Evolutionary conservation across 78 protist genomes (phyloP).

Genomic region (Anaeramoeba ignava): DNA sequence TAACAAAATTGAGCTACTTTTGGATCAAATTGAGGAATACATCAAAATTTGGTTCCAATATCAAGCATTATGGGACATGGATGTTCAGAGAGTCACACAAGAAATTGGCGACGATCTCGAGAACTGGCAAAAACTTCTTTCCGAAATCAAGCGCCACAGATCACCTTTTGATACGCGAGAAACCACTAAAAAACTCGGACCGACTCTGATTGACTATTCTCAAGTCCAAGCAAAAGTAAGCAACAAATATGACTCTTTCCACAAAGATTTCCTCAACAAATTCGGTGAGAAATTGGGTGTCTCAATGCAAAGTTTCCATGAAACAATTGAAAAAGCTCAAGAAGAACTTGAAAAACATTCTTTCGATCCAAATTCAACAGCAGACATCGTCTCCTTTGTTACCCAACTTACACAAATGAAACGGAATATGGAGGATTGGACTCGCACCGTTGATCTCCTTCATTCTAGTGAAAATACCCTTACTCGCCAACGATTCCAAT

Average conservation of each 20-base stretch:
- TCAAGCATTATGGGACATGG: conserved; percentile 88
- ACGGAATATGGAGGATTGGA: conserved; percentile 30
- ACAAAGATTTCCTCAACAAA: conserved; percentile 46
- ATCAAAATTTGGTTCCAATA: conserved; percentile 70
- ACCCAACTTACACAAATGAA: conserved; percentile 34
- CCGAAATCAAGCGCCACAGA: conserved; percentile 44
- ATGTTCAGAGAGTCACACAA: conserved; percentile 27
- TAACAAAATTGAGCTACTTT: conserved; percentile 29
- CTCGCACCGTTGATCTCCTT: conserved; percentile 12
- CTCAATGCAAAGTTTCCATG: conserved; percentile 22
- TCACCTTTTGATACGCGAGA: conserved; percentile 58
- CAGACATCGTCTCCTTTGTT: conserved; percentile 62
- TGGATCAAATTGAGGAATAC: conserved; percentile 35
- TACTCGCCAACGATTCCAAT: conserved; percentile 47
- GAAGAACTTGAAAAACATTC: conserved; percentile 46
- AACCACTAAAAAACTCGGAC: conserved; percentile 51
- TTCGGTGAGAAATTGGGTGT: conserved; percentile 45
- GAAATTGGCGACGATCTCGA: conserved; percentile 60
- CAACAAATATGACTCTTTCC: conserved; percentile 72
- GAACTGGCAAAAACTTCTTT: conserved; percentile 49
- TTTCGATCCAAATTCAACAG: conserved; percentile 55
- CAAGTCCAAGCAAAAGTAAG: conserved; percentile 72
- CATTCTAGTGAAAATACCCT: conserved; percentile 48
- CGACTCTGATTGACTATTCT: conserved; percentile 51
- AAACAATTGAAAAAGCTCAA: conserved; percentile 25